Evolutionary conservation across 164 flowering plant genomes (phyloP), one percentile per base, ranked within the genome.

Genomic region (Litsea cubeba): DNA sequence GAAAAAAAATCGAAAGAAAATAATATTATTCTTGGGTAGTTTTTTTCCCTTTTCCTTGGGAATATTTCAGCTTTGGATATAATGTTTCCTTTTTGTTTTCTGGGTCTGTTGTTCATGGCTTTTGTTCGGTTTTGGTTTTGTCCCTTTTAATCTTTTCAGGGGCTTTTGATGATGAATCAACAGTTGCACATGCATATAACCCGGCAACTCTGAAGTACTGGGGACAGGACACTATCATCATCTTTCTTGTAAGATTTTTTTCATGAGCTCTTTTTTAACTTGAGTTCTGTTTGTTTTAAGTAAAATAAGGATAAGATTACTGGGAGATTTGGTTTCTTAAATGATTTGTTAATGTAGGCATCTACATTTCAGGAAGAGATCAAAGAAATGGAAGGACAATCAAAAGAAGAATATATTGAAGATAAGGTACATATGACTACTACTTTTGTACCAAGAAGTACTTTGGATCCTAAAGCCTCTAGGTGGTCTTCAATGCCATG

Each of bases 121-220:
- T 65, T 65, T 5, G 15, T 12, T 65, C 30, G 4, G 22, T 35
- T 62, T 64, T 2, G n/a, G 14, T 3, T 62, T 76, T 72, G 28
- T 64, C 23, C 51, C 15, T 5, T 7, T 10, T 62, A 2, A 2
- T 65, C 23, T 12, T 68, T 67, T 11, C 40, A 91, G 97, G 99
- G 63, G 99, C 99, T 14, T 93, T 93, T 80, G 88, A 91, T 74
- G 97, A 90, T 72, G 99, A 93, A 83, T 92, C 82, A 79, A 91
- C 95, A 26, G 99, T 95, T 17, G 97, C 95, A 65, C 97, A 83
- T 83, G 95, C 99, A 8, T 95, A 93, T 82, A 97, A 95, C 78
- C 82, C 89, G 68, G 97, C 97, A 30, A 97, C 99, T 79, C 81
- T 95, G 65, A 95, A 95, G 79, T 93, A 95, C 77, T 93, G 99